Evolutionary conservation across 495 filamentous ascomycete genomes (phyloP), one percentile per base, ranked within the genome.

Genomic region (Aspergillus diversus): DNA sequence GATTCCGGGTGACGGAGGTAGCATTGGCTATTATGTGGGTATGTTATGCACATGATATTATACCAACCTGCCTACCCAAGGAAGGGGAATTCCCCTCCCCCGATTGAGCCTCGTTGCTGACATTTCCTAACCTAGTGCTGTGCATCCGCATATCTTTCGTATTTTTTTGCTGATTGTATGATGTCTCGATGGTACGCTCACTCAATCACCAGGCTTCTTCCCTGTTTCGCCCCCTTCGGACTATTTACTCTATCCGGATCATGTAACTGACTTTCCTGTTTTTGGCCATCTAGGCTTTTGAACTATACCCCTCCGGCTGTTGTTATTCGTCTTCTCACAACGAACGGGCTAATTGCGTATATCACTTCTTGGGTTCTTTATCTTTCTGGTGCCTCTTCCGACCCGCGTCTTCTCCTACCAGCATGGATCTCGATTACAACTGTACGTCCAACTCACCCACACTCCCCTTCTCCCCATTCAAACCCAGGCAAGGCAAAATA

Each of bases 131-230:
- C 61, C 55, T 57, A 93, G 92, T 93, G 91, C 80, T 84, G 81
- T 72, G 88, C 90, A 73, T 92, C 90, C 43, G 92, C 88, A 54
- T 93, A 93, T 75, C 84, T 95, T 71, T 92, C 90, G 59, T 95
- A 93, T 75, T 90, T 92, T 77, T 94, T 95, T 75, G 92, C 90
- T 62, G 91, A 96, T 77, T 92, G 90, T 75, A 87, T 95, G 70
- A 96, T 96, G 92, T 92, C 89, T 64, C 87, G 92, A 72, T 95
- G 92, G 91, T 91, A 64, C n/a, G 80, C 1, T 27, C 21, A 27
- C 21, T 27, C 21, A 27, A 27, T 27, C 21, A 79, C 47, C 51
- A 50, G 8, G 5, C 32, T 49, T 46, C 21, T 54, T 39, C 34
- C 39, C 59, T 47, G 15, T 46, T 31, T 27, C 21, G 21, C 21